Evolutionary conservation across 805 yeast species (phyloP).

Genomic region (Starmerella asiatica): DNA sequence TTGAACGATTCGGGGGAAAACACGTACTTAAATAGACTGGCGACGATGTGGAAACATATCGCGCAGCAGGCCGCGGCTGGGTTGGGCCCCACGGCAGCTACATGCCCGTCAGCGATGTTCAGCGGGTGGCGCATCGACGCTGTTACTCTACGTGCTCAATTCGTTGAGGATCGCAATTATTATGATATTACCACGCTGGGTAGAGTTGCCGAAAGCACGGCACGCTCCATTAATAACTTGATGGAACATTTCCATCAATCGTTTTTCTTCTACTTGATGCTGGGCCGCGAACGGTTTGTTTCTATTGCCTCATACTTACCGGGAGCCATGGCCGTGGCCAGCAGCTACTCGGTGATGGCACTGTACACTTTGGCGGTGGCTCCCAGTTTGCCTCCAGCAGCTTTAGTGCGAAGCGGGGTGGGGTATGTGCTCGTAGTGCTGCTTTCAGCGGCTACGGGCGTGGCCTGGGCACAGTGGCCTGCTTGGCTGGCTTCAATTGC

Average conservation of each 20-base stretch:
- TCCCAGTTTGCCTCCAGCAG: neutral
- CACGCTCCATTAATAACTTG: constrained; percentile 80
- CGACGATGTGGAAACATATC: constrained; percentile 52
- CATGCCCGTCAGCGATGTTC: constrained; percentile 55
- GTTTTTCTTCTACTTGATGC: constrained; percentile 75
- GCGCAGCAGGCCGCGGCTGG: constrained; percentile 60
- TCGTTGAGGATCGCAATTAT: constrained; percentile 41
- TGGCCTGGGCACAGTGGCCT: neutral
- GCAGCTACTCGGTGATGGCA: constrained; percentile 56
- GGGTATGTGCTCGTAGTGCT: neutral
- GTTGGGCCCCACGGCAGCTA: constrained; percentile 21
- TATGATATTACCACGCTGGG: constrained; percentile 85
- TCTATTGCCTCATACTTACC: constrained; percentile 92
- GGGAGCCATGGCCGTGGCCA: constrained; percentile 59
- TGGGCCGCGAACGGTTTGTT: constrained; percentile 68
- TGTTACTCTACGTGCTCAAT: constrained; percentile 54
- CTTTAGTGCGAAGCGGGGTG: no score
- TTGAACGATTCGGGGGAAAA: constrained; percentile 35
- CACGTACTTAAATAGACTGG: constrained; percentile 37
- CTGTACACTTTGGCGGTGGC: constrained; percentile 24
- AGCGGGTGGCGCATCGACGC: constrained; percentile 96
- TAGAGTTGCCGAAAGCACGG: constrained; percentile 71
- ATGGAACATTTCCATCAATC: constrained; percentile 95
- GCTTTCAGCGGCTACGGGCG: constrained; percentile 22
- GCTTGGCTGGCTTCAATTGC: neutral